Evolutionary conservation across 2,329 filamentous ascomycete species (phyloP).

Genomic region (Monilinia fructicola): DNA sequence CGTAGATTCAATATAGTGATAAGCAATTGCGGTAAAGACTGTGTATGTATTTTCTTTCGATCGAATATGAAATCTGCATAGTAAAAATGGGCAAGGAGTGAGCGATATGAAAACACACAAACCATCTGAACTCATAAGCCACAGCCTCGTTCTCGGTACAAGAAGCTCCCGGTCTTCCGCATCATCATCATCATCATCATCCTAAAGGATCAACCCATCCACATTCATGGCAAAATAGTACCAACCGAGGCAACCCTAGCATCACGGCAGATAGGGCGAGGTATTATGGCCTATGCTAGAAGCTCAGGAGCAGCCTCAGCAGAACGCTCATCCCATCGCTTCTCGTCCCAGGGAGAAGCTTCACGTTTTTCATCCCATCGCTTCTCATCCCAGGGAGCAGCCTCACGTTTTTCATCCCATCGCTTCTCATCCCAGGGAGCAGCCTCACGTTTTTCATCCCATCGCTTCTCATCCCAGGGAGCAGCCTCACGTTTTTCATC

Average conservation of each 20-base stretch:
- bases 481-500: background rate
- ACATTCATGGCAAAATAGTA: background rate
- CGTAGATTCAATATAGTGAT: background rate
- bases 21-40: slow-evolving; percentile 4
- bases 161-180: too few species aligned
- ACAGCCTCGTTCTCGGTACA: background rate
- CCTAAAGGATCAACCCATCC: background rate
- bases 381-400: background rate
- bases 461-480: slow-evolving; percentile 2
- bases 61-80: background rate
- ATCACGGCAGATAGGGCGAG: background rate
- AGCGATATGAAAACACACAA: background rate
- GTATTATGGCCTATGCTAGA: background rate
- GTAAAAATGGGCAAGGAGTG: background rate
- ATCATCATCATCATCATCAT: background rate
- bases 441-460: too few species aligned
- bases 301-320: background rate
- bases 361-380: background rate
- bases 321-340: background rate
- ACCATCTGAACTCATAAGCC: background rate
- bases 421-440: background rate
- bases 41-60: slow-evolving; percentile 12
- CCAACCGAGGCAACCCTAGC: background rate
- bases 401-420: background rate
- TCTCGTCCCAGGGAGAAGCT: background rate